phyloP scores from a whole-genome alignment of 768 basidiomycete species.

The Leccinum variicolor region DNA sequence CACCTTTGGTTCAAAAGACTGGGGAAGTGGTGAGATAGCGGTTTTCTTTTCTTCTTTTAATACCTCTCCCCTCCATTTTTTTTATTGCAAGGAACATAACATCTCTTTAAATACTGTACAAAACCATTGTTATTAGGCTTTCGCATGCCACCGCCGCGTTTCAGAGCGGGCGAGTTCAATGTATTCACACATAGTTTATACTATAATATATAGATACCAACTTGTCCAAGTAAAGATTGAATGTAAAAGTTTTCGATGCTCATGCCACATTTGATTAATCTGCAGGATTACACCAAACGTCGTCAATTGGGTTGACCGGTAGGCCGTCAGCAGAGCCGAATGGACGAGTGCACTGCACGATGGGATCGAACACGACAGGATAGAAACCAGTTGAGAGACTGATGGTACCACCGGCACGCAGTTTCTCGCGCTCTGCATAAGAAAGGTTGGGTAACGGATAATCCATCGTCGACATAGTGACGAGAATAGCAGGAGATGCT shows the following conservation, averaged over 20 bases:
- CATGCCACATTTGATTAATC: background rate
- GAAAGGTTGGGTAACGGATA: background rate
- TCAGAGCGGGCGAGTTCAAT: conserved; percentile 3
- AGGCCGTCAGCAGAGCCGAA: background rate
- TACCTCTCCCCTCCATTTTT: background rate
- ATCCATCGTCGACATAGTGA: background rate
- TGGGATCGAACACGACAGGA: background rate
- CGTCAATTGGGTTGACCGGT: background rate
- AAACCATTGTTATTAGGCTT: background rate
- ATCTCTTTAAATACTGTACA: conserved; percentile 8
- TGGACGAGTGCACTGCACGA: background rate
- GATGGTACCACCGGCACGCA: background rate
- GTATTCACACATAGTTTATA: conserved; percentile 21
- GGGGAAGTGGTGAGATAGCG: conserved; percentile 38
- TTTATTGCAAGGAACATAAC: background rate
- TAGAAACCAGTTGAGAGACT: background rate
- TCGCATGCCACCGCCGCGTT: background rate
- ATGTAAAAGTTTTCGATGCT: background rate
- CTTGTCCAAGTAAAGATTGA: background rate
- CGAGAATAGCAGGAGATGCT: background rate
- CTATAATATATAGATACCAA: conserved; percentile 10
- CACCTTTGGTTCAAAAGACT: conserved; percentile 48
- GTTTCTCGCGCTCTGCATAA: background rate
- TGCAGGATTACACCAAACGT: background rate
- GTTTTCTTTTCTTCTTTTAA: background rate